Base-by-base conservation (phyloP, 345 rosid genomes). In the Schrenkiella parvula region DNA sequence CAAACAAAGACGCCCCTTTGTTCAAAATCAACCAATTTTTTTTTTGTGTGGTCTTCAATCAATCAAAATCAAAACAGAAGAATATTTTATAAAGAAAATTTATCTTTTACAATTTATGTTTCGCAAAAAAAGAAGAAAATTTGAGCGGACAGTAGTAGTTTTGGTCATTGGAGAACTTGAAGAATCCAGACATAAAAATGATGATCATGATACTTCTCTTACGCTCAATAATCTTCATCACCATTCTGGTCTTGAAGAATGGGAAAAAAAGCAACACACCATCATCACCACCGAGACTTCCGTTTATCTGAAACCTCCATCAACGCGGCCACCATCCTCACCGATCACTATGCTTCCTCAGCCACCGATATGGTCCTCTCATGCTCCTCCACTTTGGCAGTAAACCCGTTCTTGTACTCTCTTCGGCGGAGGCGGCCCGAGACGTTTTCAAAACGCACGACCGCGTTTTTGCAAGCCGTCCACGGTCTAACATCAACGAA, bases 401-500 rank as follows among this genome's bases (percentile, higher is more conserved):
- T 19, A 39, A 25, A 18, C 89, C 88, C 0, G 62, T 78, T 0
- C 78, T 88, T 1, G 64, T 90, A 3, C 75, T 82, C 76, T 88
- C 96, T 35, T 82, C 91, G 4, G 79, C 88, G 0, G 83, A 84
- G 2, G 54, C 46, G 2, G 90, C 93, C 21, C 54, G 46, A 0
- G 79, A 78, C 52, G 42, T 86, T 67, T 61, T 81, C 83, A 87
- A 78, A 78, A 84, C 86, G 29, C 85, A 86, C 6, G 96, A 88
- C 60, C 35, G 50, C 2, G 42, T 51, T 12, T 84, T 90, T 29
- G 77, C 87, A 0, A 76, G 64, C 71, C 71, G 93, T 14, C 88
- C 90, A 0, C 64, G 44, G 39, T 60, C 79, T 2, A 75, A 43
- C 0, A 15, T 53, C 1, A 38, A 18, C 0, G 51, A 73, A 0